Base-by-base conservation (phyloP, 345 rosid species). In the Hibiscus syriacus region DNA sequence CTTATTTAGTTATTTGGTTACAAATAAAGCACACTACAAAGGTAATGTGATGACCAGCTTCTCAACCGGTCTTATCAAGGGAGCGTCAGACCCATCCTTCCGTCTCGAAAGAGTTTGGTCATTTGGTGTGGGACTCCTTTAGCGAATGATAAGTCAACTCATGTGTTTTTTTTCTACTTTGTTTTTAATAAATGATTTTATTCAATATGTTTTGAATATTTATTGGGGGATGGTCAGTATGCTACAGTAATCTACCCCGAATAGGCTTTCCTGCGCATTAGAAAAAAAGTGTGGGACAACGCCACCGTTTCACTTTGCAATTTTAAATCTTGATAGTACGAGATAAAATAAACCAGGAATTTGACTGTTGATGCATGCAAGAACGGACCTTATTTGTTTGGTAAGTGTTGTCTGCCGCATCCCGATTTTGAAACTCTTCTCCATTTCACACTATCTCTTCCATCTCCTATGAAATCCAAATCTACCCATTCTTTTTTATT, bases 361-460 rank as follows among this genome's bases (percentile, higher is more conserved):
- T 6, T 20, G 43, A 67, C 52, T 16, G 59, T 30, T 56, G 16
- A 27, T 65, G 14, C 48, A 64, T 36, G 55, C 59, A 13, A 70
- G 62, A 80, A 70, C 67, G 66, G 64, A 26, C 16, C 69, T 56
- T 25, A 55, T 72, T 84, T 83, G 89, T 79, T 79, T 71, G 32
- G 46, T 84, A 81, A 87, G 81, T 63, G 76, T 82, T 81, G 86
- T 87, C 85, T 69, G 78, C 77, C 69, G 90, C 90, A 82, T 79
- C 82, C 84, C 81, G 67, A 68, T 70, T 81, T 81, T 79, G 81
- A 82, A 49, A 78, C 55, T 39, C 66, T 34, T 43, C 61, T 12
- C 45, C n/a, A 11, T 64, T 48, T 67, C 52, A 48, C 56, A 41
- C 69, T 27, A 62, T 6, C 64, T 57, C 55, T 19, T 20, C 41